Evolutionary conservation across 768 basidiomycete genomes (phyloP).

Genomic region (Astraeus odoratus): DNA sequence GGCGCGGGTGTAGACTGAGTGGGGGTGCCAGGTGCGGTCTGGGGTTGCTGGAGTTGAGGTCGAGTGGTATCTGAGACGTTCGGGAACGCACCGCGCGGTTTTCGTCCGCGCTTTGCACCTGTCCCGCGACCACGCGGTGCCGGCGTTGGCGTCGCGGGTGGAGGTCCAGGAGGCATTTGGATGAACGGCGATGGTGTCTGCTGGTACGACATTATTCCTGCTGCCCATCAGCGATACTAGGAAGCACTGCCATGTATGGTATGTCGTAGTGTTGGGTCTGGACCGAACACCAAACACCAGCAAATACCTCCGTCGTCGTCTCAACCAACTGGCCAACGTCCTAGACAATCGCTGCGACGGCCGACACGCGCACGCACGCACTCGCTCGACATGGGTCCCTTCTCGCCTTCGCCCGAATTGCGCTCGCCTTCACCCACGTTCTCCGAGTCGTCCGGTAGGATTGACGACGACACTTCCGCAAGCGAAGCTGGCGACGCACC

Average conservation of each 20-base stretch:
- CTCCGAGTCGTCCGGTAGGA: constrained; percentile 25
- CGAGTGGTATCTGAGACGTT: constrained; percentile 12
- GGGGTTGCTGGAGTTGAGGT: constrained; percentile 7
- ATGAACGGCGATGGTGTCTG: constrained; percentile 18
- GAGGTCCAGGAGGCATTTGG: constrained; percentile 14
- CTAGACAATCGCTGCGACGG: neutral
- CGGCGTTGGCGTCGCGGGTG: constrained; percentile 11
- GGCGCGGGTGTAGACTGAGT: constrained; percentile 29
- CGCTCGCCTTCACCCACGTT: constrained; percentile 36
- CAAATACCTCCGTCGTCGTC: no score
- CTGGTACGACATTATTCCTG: constrained; percentile 5
- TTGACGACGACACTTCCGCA: constrained; percentile 21
- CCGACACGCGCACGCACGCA: neutral
- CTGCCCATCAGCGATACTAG: no score
- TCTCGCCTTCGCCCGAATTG: constrained; percentile 32
- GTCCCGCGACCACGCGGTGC: constrained; percentile 8
- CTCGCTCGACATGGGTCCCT: constrained; percentile 12
- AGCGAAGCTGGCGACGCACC: constrained; percentile 16
- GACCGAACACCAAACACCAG: neutral
- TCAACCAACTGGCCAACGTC: neutral
- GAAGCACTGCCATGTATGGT: no score
- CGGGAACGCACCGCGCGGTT: constrained; percentile 37
- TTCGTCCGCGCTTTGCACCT: constrained; percentile 41
- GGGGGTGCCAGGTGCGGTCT: constrained; percentile 5
- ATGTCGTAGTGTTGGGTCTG: no score